Conservation (phyloP, 768 basidiomycete genomes). For the Pisolithus albus region DNA sequence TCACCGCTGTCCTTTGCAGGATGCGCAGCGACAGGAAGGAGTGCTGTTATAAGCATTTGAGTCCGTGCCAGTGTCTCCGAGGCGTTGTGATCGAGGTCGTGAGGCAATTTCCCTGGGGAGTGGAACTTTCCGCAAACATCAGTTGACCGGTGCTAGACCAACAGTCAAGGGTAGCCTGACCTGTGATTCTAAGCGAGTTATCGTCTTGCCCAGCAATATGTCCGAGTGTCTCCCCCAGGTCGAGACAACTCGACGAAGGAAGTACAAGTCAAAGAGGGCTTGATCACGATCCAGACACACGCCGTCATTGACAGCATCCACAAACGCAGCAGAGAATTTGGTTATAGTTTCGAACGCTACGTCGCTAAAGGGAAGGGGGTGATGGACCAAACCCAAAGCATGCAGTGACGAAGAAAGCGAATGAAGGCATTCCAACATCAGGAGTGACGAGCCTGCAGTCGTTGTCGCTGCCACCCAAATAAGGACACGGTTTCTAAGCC, state of each 20-base stretch:
- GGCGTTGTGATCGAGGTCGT: conserved; percentile 24
- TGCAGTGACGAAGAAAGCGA: conserved; percentile 48
- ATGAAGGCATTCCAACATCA: conserved; percentile 49
- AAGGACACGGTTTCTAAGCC: conserved; percentile 6
- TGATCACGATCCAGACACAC: conserved; percentile 26
- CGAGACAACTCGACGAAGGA: conserved; percentile 39
- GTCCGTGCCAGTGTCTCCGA: conserved; percentile 46
- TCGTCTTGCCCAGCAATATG: conserved; percentile 23
- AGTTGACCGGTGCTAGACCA: conserved; percentile 1
- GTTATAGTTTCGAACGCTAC: conserved; percentile 35
- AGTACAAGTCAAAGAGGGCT: conserved; percentile 39
- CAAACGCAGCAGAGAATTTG: conserved; percentile 29
- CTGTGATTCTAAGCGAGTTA: conserved; percentile 17
- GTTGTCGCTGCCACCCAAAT: conserved; percentile 12
- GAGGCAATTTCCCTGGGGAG: neutral
- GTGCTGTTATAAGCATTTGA: conserved; percentile 54
- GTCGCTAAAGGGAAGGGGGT: conserved; percentile 28
- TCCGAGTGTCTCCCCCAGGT: conserved; percentile 18
- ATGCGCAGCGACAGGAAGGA: conserved; percentile 36
- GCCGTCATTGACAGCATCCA: conserved; percentile 26
- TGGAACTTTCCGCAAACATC: conserved; percentile 10
- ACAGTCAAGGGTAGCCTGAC: conserved; percentile 17
- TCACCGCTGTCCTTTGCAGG: conserved; percentile 25
- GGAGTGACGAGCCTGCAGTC: conserved; percentile 41
- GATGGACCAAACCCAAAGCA: conserved; percentile 44